Evolutionary conservation across 2,329 filamentous ascomycete genomes (phyloP).

Genomic region (Ophiosphaerella herpotricha): DNA sequence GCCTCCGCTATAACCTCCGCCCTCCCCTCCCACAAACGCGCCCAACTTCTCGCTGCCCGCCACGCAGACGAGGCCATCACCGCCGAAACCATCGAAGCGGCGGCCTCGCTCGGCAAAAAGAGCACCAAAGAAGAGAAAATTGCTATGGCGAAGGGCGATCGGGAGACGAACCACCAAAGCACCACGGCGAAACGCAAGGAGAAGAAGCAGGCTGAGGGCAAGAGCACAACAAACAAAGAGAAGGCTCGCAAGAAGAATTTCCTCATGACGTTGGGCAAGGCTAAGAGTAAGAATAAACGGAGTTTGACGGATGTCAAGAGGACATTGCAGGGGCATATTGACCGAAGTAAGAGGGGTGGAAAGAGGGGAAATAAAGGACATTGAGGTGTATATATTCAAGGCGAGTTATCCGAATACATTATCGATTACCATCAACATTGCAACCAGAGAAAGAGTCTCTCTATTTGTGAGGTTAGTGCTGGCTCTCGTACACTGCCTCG

Average conservation of each 20-base stretch:
- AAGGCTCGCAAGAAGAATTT: conserved; percentile 98
- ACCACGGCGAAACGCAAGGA: conserved; percentile 83
- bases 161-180: conserved; percentile 81
- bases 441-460: no score
- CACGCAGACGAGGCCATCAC: conserved; percentile 89
- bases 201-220: conserved; percentile 86
- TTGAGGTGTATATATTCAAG: conserved; percentile 3
- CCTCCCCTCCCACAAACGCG: conserved; percentile 52
- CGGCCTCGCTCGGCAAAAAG: conserved; percentile 77
- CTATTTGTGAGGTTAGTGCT: neutral
- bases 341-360: conserved; percentile 82
- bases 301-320: conserved; percentile 85
- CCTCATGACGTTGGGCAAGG: conserved; percentile 96
- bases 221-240: conserved; percentile 96
- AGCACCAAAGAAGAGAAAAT: conserved; percentile 87
- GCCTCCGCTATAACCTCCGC: conserved; percentile 71
- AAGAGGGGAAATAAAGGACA: conserved; percentile 69
- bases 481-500: neutral
- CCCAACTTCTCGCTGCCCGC: conserved; percentile 52
- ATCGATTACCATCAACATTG: neutral
- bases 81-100: conserved; percentile 87
- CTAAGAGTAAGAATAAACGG: conserved; percentile 92
- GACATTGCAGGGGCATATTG: conserved; percentile 78
- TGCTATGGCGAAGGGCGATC: conserved; percentile 80
- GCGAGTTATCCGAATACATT: conserved; percentile 11